phyloP scores from a whole-genome alignment of 1,139 yeast genomes.

The Suhomyces ambrosiae region DNA sequence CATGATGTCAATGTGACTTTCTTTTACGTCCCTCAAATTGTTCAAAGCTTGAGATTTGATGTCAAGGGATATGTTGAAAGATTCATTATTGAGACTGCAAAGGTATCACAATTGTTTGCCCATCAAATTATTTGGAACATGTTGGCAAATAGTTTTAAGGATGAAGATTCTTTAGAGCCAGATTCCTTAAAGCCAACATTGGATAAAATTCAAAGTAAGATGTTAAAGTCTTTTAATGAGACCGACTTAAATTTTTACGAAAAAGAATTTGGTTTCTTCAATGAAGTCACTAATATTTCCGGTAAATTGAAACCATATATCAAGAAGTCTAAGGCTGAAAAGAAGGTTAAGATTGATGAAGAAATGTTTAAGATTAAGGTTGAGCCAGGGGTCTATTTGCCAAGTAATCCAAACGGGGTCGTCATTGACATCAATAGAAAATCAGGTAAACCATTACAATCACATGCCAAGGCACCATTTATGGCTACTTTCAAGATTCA shows the following conservation, averaged over 20 bases:
- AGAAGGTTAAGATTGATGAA: conserved; percentile 93
- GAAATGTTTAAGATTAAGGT: conserved; percentile 85
- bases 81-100: conserved; percentile 89
- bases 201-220: conserved; percentile 69
- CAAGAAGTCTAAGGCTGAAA: conserved; percentile 92
- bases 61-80: conserved; percentile 81
- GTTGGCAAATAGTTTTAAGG: conserved; percentile 89
- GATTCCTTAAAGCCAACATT: conserved; percentile 83
- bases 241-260: conserved; percentile 71
- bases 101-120: conserved; percentile 86
- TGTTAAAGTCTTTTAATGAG: conserved; percentile 62
- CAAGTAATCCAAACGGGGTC: conserved; percentile 96
- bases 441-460: conserved; percentile 94
- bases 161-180: conserved; percentile 79
- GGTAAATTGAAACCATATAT: conserved; percentile 94
- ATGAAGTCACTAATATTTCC: conserved; percentile 88
- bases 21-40: conserved; percentile 97
- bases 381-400: conserved; percentile 85
- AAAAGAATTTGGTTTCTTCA: conserved; percentile 85
- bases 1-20: conserved; percentile 89
- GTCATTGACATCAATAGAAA: conserved; percentile 89
- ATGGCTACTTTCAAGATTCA: conserved; percentile 92
- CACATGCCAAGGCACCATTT: conserved; percentile 98
- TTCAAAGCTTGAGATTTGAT: conserved; percentile 86
- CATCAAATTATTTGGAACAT: conserved; percentile 99